Evolutionary conservation across 2,329 filamentous ascomycete genomes (phyloP), one percentile per base, ranked within the genome.

Genomic region (Colletotrichum sp.): DNA sequence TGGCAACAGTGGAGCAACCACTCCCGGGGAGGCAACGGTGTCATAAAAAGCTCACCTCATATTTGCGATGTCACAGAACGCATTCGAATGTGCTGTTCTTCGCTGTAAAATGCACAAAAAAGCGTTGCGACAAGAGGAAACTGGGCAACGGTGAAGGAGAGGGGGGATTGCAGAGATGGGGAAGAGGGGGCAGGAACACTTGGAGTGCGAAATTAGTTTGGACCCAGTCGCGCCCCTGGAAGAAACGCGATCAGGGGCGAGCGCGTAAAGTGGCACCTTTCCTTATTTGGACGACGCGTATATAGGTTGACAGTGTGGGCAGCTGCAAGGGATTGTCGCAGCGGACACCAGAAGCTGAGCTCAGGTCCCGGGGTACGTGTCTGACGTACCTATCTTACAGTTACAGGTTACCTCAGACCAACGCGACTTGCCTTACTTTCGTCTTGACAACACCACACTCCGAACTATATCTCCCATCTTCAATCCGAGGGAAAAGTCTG

Each of bases 261-360:
- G 75, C 87, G 87, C 86, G 87, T 89, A 84, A 87, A 89, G 84
- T 87, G 84, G 79, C 79, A 78, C 83, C 84, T 84, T 74, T n/a
- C 83, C 79, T 10, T 1, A 75, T 81, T 76, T n/a, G 75, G 80
- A 13, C 2, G 6, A 69, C 82, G 80, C 78, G 80, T 82, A 73
- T 76, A 78, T 78, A 77, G 78, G 74, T 26, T 16, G 43, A n/a
- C 60, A 68, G n/a, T 71, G 68, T 60, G 66, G 48, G 62, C 52
- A 67, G 62, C 56, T 64, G n/a, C 60, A 58, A 52, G 36, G n/a
- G 26, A n/a, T 60, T 48, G 16, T 34, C 52, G 32, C 68, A 58
- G 61, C 55, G 55, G 21, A 56, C 56, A 52, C 43, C 43, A 21
- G 43, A 52, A 21, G 52, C 62, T 61, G 18, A 36, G 66, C 66